Evolutionary conservation across 2,329 filamentous ascomycete species (phyloP), one percentile per base, ranked within the genome.

Genomic region (Esteya vermicola): DNA sequence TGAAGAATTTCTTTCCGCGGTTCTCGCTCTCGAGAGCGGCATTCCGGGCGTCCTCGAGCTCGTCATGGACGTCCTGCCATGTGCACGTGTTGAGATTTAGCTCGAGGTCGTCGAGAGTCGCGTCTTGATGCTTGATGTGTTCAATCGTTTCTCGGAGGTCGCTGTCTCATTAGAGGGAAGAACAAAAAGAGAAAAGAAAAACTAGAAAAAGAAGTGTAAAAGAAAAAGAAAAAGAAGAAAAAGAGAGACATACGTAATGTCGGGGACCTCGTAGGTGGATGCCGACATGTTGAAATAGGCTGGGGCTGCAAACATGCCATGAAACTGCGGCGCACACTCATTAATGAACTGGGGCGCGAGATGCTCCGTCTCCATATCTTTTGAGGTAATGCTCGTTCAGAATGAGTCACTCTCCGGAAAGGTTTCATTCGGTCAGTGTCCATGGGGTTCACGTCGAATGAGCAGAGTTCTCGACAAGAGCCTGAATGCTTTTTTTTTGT

Each of bases 61-160:
- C 42, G 4, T 30, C 9, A 12, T 27, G 22, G 6, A 47, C 43
- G n/a, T 45, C 16, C 1, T 47, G 42, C 45, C 45, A 47, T 5
- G 32, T 41, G 30, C 45, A 47, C 21, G 41, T n/a, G 8, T 21
- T 26, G 21, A 44, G n/a, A 19, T 45, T 32, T 18, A 43, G 43
- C 9, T 42, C 34, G 8, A 44, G 43, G 27, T 45, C 42, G 22
- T 43, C 36, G 12, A 43, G 37, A 9, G 38, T 34, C 9, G 42
- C 22, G 9, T 31, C 22, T 16, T 19, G 19, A 21, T 9, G 6
- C 7, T 22, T 21, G 14, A 33, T 26, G 10, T 18, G 26, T n/a
- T 43, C 31, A 9, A 45, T 42, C 10, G 44, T 43, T 23, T 39
- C 38, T 8, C 27, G 37, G 9, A 47, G 33, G 27, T 43, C 45